Conservation (phyloP, 176 grass and related monocot species). For the Oryza coarctata region DNA sequence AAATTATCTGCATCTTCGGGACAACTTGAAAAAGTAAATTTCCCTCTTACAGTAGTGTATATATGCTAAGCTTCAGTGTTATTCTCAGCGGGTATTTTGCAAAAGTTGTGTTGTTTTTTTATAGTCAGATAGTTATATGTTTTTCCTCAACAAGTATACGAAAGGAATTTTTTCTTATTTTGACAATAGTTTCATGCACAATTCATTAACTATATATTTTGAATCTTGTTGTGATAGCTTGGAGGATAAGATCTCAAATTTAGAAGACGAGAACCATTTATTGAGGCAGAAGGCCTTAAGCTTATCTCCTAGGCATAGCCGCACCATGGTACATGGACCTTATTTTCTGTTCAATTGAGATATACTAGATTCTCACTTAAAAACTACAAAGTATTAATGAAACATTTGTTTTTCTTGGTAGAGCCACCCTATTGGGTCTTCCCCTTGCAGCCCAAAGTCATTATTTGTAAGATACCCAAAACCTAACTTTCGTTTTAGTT, state of each 20-base stretch:
- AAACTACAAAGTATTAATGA: conserved; percentile 33
- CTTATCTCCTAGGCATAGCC: conserved; percentile 67
- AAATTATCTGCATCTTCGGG: conserved; percentile 59
- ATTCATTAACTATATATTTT: conserved; percentile 18
- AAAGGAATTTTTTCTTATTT: background rate
- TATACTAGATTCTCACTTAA: conserved; percentile 8
- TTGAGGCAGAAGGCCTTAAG: conserved; percentile 79
- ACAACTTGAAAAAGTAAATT: conserved; percentile 68
- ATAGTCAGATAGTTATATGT: background rate
- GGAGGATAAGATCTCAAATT: conserved; percentile 77
- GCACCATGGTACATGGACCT: conserved; percentile 43
- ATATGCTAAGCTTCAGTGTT: background rate
- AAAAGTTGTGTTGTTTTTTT: background rate
- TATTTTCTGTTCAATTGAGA: background rate
- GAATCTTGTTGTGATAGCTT: conserved; percentile 51
- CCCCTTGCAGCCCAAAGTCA: conserved; percentile 52
- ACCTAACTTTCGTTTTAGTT: conserved; percentile 29
- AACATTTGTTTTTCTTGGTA: conserved; percentile 44
- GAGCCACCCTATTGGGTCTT: conserved; percentile 48
- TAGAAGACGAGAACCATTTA: conserved; percentile 90
- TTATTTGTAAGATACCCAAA: conserved; percentile 53
- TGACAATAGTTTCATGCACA: background rate
- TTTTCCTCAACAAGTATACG: background rate
- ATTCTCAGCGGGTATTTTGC: background rate
- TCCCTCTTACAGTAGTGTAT: conserved; percentile 6